These are phyloP conservation scores for Pilaira anomala DNA, from an alignment of 192 early-diverging fungal species.

Conservation along the genomic window DNA sequence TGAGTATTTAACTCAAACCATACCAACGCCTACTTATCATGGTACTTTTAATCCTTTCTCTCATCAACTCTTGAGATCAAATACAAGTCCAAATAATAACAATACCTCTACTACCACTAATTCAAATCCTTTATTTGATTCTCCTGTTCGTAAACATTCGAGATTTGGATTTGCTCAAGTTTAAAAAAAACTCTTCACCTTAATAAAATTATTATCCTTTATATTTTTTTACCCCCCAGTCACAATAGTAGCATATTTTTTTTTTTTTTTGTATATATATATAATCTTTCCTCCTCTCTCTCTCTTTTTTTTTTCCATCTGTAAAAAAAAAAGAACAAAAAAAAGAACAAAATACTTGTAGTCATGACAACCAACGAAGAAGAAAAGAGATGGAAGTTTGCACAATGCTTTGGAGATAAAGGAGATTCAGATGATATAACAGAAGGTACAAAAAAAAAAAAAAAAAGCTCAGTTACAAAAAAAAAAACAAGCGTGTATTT, in stretches of 20 bases:
- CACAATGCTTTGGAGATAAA: slow-evolving; percentile 99
- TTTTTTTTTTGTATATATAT: too few species aligned
- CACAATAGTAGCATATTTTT: background rate
- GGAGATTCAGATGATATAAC: slow-evolving; percentile 97
- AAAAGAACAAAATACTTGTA: background rate
- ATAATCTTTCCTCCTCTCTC: too few species aligned
- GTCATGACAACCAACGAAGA: too few species aligned
- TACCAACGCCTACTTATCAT: slow-evolving; percentile 23
- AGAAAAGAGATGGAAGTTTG: slow-evolving; percentile 81
- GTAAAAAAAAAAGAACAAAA: too few species aligned
- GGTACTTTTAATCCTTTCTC: slow-evolving; percentile 31
- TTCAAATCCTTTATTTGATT: slow-evolving; percentile 8
- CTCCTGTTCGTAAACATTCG: slow-evolving; percentile 27
- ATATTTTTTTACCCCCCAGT: too few species aligned
- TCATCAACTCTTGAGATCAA: slow-evolving; percentile 19
- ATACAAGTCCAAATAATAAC: background rate
- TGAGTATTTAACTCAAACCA: slow-evolving; percentile 17
- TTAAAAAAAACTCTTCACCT: background rate
- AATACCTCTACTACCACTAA: too few species aligned
- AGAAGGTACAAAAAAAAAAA: slow-evolving; percentile 82
- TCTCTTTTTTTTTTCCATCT: too few species aligned
- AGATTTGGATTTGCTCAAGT: slow-evolving; percentile 36
- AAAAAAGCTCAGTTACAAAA: background rate
- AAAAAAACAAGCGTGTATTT: background rate
- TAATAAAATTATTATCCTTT: too few species aligned